These are phyloP conservation scores for Neonothopanus nambi DNA, from an alignment of 1,284 basidiomycete species.

Conservation along the genomic window DNA sequence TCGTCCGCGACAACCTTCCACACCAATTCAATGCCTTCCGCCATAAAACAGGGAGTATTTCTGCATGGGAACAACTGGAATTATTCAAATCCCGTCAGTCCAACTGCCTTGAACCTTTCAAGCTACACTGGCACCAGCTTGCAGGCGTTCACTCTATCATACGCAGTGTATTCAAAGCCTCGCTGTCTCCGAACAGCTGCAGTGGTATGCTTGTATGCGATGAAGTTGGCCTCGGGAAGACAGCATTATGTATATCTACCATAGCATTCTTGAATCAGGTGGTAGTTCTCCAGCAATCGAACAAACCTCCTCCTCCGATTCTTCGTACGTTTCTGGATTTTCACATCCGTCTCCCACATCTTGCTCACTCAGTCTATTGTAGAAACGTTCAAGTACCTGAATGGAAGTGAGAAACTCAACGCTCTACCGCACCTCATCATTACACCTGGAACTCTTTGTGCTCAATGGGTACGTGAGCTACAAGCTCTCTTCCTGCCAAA, in stretches of 20 bases:
- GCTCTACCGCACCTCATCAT: conserved; percentile 27
- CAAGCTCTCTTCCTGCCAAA: conserved; percentile 19
- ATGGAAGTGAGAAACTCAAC: background rate
- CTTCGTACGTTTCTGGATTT: conserved; percentile 6
- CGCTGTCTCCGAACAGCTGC: background rate
- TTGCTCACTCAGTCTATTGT: conserved; percentile 5
- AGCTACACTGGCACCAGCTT: conserved; percentile 29
- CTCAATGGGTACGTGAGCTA: conserved; percentile 28
- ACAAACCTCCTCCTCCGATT: background rate
- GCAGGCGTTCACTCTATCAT: conserved; percentile 29
- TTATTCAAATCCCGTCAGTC: background rate
- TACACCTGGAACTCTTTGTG: conserved; percentile 26
- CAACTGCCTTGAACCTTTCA: conserved; percentile 1
- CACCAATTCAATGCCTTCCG: conserved; percentile 22
- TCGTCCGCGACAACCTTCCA: conserved; percentile 18
- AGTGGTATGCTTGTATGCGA: conserved; percentile 23
- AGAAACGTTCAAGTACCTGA: conserved; percentile 18
- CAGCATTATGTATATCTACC: background rate
- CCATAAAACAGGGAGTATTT: conserved; percentile 18
- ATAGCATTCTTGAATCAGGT: conserved; percentile 5
- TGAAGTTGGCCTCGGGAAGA: conserved; percentile 14
- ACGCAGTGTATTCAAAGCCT: conserved; percentile 20
- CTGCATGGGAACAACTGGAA: conserved; percentile 15
- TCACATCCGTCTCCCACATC: background rate
- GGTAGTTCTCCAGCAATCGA: background rate